phyloP scores from a whole-genome alignment of 768 basidiomycete species.

The Agaricus subrufescens region DNA sequence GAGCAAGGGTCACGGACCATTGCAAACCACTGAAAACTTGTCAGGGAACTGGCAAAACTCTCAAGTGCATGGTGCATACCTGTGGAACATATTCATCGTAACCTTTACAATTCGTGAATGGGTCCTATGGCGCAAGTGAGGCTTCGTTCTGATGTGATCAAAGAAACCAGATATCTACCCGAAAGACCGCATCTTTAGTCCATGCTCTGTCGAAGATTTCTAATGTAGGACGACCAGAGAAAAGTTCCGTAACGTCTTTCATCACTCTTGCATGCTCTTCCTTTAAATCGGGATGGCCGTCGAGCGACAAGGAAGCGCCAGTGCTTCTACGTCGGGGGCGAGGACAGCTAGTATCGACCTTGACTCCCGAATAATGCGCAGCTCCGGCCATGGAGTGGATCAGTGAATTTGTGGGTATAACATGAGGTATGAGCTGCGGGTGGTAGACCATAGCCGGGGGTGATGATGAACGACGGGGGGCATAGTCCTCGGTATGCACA shows the following conservation, averaged over 20 bases:
- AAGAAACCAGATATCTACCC: conserved; percentile 28
- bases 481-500: not conserved
- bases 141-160: not conserved
- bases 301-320: conserved; percentile 16
- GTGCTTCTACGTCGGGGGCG: conserved; percentile 34
- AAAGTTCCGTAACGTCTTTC: conserved; percentile 56
- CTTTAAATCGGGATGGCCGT: conserved; percentile 32
- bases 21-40: conserved; percentile 10
- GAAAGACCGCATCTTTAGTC: conserved; percentile 49
- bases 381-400: conserved; percentile 56
- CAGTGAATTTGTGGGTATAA: conserved; percentile 45
- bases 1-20: conserved; percentile 6
- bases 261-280: conserved; percentile 43
- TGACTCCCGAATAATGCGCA: conserved; percentile 57
- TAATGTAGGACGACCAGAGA: conserved; percentile 45
- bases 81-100: conserved; percentile 49
- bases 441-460: conserved; percentile 46
- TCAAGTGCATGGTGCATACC: conserved; percentile 28
- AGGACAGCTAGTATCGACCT: conserved; percentile 29
- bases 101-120: conserved; percentile 44
- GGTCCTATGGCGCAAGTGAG: conserved; percentile 32
- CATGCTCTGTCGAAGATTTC: conserved; percentile 52
- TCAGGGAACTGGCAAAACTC: not conserved
- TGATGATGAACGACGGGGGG: conserved; percentile 25
- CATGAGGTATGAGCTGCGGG: conserved; percentile 32